Base-by-base conservation (phyloP, 2,329 filamentous ascomycete genomes). In the Stagonosporopsis rhizophila region DNA sequence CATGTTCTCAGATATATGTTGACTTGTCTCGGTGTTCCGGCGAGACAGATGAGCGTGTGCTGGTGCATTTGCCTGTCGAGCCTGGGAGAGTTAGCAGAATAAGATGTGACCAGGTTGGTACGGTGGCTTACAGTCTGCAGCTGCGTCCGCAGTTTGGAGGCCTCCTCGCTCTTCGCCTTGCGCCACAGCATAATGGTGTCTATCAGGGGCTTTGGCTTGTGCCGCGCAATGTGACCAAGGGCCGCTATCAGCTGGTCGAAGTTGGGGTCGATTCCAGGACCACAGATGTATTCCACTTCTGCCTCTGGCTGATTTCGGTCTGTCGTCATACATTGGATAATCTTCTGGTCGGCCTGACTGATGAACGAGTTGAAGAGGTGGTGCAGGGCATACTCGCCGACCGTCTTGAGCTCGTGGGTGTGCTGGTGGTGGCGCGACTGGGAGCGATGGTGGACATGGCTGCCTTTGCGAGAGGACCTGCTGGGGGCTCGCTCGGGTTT, bases 161-260 rank as follows among this genome's bases (percentile, higher is more conserved):
- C 92, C 20, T 89, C 87, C 76, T 98, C 94, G 62, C 92, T 96
- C 79, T 98, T 98, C 62, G 87, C 91, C 77, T 97, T 98, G 52
- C 95, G 88, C 95, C 95, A 99, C 28, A 96, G 85, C 91, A 99
- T 99, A 75, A 99, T 92, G 19, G 91, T 93, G 76, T 99, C 95
- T 69, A 99, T 97, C 47, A 99, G 79, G 5, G 92, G 91, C 73
- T 96, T 98, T 5, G 96, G 96, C 72, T 96, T 96, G 64, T 93
- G 90, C 56, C 92, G 90, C 49, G 94, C 92, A 70, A 99, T 96
- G 73, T 98, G 94, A 3, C 95, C 95, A 35, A 99, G 83, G 15
- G 96, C 95, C 25, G 89, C 87, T 62, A 99, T 96, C 68, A 96
- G 86, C 77, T 98, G 94, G 75, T 99, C 95, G 72, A 99, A 99